phyloP scores from a whole-genome alignment of 352 stramenopile species.

The Saprolegnia diclina region DNA sequence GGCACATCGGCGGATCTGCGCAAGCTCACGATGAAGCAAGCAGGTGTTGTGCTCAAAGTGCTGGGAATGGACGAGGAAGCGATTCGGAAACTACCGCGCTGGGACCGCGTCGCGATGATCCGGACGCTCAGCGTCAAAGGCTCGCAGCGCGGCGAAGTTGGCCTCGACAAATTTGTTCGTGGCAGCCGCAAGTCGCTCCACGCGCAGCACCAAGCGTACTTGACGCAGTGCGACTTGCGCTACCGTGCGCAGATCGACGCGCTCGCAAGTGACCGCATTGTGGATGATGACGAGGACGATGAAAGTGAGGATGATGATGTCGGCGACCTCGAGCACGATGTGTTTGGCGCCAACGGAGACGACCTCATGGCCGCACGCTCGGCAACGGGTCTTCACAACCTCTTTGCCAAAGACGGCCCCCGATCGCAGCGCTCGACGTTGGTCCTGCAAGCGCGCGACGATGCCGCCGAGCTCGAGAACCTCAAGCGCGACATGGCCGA shows the following conservation, averaged over 20 bases:
- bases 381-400: slow-evolving; percentile 60
- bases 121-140: slow-evolving; percentile 66
- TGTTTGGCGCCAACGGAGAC: slow-evolving; percentile 39
- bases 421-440: slow-evolving; percentile 66
- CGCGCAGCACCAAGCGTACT: slow-evolving; percentile 77
- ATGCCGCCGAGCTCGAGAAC: slow-evolving; percentile 65
- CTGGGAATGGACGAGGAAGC: slow-evolving; percentile 71
- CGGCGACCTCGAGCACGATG: slow-evolving; percentile 60
- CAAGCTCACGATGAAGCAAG: slow-evolving; percentile 83
- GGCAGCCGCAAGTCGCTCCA: slow-evolving; percentile 68
- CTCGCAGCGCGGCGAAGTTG: slow-evolving; percentile 57
- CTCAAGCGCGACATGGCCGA: slow-evolving; percentile 79
- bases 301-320: slow-evolving; percentile 39
- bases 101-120: slow-evolving; percentile 78
- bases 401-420: slow-evolving; percentile 66
- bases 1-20: slow-evolving; percentile 76
- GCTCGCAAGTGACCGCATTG: slow-evolving; percentile 54
- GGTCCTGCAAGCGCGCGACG: slow-evolving; percentile 61
- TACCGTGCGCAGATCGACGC: slow-evolving; percentile 81
- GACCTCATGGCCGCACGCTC: slow-evolving; percentile 44
- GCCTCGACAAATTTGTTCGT: slow-evolving; percentile 73
- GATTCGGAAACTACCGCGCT: slow-evolving; percentile 75
- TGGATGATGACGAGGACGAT: slow-evolving; percentile 52
- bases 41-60: slow-evolving; percentile 69
- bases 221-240: slow-evolving; percentile 74